Percentiles rank a stretch among this genome's conserved stretches.
These are phyloP conservation scores for Beauveria caledonica DNA, from an alignment of 2,329 filamentous ascomycete genomes.

Conservation along the genomic window DNA sequence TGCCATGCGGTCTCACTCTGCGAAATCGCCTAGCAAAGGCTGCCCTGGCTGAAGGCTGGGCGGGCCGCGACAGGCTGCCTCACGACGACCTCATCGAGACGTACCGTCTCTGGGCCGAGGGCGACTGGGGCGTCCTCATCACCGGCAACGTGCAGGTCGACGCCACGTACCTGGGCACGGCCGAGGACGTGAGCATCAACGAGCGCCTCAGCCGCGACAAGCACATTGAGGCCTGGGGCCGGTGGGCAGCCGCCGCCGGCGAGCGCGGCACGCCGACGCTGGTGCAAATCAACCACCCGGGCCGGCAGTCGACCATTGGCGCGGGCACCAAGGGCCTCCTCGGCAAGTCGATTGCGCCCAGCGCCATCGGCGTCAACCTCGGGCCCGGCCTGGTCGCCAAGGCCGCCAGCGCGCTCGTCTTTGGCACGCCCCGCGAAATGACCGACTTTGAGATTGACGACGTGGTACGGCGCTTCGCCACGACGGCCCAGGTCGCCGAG, in stretches of 20 bases:
- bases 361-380: constrained; percentile 33
- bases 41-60: constrained; percentile 40
- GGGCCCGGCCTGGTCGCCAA: constrained; percentile 29
- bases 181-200: constrained; percentile 26
- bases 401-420: constrained; percentile 27
- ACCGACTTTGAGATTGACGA: constrained; percentile 42
- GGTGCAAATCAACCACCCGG: constrained; percentile 40
- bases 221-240: constrained; percentile 29
- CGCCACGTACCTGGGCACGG: constrained; percentile 25
- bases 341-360: constrained; percentile 34
- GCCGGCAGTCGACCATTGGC: constrained; percentile 33
- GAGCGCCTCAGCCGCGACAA: constrained; percentile 18
- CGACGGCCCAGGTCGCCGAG: constrained; percentile 38
- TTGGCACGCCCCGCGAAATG: constrained; percentile 51
- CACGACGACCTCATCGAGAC: constrained; percentile 32
- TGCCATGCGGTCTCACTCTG: constrained; percentile 46
- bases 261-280: constrained; percentile 28
- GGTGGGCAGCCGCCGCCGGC: constrained; percentile 26
- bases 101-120: constrained; percentile 46
- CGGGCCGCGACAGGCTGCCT: constrained; percentile 34
- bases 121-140: constrained; percentile 45
- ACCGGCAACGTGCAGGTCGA: constrained; percentile 43
- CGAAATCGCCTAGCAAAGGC: constrained; percentile 47
- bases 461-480: constrained; percentile 44
- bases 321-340: constrained; percentile 28